These are phyloP conservation scores for Amaranthus palmeri DNA, from an alignment of 148 eudicot genomes.

Conservation along the genomic window DNA sequence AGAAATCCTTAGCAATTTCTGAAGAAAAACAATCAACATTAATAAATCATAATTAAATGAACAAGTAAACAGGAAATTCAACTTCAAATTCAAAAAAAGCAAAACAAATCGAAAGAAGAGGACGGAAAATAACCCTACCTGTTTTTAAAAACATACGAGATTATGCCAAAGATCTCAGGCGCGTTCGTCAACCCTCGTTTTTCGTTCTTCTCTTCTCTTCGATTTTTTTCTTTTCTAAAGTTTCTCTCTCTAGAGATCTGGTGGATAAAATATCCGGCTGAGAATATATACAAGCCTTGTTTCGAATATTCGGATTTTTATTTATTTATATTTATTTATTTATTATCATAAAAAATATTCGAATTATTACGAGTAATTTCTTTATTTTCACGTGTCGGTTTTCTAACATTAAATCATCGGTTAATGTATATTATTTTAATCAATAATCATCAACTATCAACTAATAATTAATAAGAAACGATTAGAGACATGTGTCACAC, in stretches of 20 bases:
- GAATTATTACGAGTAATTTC: too few relatives aligned
- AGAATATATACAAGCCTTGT: background rate
- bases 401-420: too few relatives aligned
- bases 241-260: background rate
- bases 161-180: background rate
- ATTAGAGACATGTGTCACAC: too few relatives aligned
- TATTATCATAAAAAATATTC: too few relatives aligned
- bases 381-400: too few relatives aligned
- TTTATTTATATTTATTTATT: too few relatives aligned
- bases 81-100: background rate
- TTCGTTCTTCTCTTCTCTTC: background rate
- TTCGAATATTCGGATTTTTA: constrained; percentile 26
- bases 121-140: constrained; percentile 9
- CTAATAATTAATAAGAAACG: too few relatives aligned
- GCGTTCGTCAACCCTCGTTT: background rate
- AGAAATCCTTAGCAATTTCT: constrained; percentile 19
- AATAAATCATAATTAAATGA: background rate
- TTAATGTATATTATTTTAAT: too few relatives aligned
- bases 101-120: background rate
- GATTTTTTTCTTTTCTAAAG: background rate
- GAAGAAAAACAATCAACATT: background rate
- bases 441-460: too few relatives aligned
- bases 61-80: background rate
- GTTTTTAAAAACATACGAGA: constrained; percentile 23
- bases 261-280: background rate